phyloP scores from a whole-genome alignment of 805 yeast species.

The Myxozyma sirexii region DNA sequence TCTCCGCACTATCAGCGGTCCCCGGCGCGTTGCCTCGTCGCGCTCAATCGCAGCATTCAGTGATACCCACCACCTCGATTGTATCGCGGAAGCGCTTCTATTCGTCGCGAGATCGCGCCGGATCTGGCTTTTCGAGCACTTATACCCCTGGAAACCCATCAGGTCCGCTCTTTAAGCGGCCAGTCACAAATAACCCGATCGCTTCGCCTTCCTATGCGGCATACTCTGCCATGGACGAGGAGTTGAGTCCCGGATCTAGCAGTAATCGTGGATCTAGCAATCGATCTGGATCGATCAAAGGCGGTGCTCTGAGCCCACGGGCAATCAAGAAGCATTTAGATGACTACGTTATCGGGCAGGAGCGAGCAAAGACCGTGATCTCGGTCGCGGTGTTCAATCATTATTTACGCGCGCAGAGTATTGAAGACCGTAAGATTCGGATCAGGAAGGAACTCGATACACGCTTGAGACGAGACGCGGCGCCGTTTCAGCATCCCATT shows the following conservation, averaged over 20 bases:
- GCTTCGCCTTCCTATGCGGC: conserved; percentile 3
- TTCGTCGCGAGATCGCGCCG: conserved; percentile 17
- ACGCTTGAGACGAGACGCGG: conserved; percentile 23
- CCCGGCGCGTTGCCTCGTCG: neutral
- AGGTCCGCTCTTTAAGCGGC: conserved; percentile 24
- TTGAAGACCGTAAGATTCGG: conserved; percentile 18
- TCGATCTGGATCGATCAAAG: neutral
- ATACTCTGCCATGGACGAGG: conserved; percentile 5
- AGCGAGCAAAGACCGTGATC: conserved; percentile 57
- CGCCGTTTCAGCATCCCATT: conserved; percentile 8
- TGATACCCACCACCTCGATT: neutral
- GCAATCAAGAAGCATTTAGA: conserved; percentile 52
- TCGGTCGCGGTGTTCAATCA: conserved; percentile 66
- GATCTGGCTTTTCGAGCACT: conserved; percentile 18
- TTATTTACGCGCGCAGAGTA: conserved; percentile 46
- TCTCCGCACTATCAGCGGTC: neutral
- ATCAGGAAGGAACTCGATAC: conserved; percentile 16
- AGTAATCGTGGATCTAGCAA: neutral
- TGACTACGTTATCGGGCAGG: conserved; percentile 59
- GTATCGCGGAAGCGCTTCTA: neutral
- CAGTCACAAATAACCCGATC: neutral
- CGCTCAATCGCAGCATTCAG: neutral
- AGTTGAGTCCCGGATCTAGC: neutral
- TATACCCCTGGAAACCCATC: conserved; percentile 19
- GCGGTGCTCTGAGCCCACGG: conserved; percentile 27